These are phyloP conservation scores for Entoloma clypeatum DNA, from an alignment of 1,284 basidiomycete species.

Conservation along the genomic window DNA sequence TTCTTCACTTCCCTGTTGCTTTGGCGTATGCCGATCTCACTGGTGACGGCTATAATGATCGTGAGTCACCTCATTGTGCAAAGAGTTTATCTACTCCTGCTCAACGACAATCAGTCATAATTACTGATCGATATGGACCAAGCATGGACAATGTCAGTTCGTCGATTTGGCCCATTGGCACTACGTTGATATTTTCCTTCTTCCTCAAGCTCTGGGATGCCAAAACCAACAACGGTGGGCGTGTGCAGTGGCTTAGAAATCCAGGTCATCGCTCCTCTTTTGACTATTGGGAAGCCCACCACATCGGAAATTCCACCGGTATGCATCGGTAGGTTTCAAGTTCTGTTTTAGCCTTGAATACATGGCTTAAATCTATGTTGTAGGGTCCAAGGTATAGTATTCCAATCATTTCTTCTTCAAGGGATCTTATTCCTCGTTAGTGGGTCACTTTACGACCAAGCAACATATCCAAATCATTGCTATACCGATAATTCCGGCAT, in stretches of 20 bases:
- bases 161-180: no score
- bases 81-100: neutral
- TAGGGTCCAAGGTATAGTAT: no score
- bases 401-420: no score
- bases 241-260: neutral
- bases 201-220: neutral
- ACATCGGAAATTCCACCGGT: neutral
- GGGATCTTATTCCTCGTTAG: no score
- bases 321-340: constrained; percentile 2
- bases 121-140: constrained; percentile 28
- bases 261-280: neutral
- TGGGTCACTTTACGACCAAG: no score
- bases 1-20: constrained; percentile 25
- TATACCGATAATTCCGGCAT: neutral
- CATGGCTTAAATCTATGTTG: no score
- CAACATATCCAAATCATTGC: neutral
- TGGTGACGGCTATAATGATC: constrained; percentile 26
- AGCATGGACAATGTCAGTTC: constrained; percentile 23
- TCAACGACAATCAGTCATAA: constrained; percentile 23
- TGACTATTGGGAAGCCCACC: neutral
- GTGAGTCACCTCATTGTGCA: constrained; percentile 13
- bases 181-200: no score
- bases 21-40: constrained; percentile 27
- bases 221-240: neutral
- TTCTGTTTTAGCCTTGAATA: no score